Percentiles rank a stretch among this genome's conserved stretches.
phyloP scores from a whole-genome alignment of 805 yeast species.

The Lipomyces yamadae region DNA sequence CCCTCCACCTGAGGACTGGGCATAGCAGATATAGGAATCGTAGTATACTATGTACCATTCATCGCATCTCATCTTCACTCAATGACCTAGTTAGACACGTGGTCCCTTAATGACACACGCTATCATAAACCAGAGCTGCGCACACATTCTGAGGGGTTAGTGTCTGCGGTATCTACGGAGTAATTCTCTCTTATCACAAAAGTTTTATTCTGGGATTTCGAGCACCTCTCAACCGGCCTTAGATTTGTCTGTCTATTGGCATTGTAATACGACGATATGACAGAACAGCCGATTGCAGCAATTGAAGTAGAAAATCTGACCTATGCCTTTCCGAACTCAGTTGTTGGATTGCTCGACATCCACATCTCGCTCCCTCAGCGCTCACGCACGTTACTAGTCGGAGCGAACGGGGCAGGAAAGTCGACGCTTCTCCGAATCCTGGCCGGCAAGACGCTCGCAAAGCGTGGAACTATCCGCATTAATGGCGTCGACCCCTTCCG shows the following conservation, averaged over 20 bases:
- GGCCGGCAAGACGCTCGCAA: conserved; percentile 89
- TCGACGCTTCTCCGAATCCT: conserved; percentile 82
- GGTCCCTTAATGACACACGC: no score
- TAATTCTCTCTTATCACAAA: no score
- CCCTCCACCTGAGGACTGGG: not conserved
- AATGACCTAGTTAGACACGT: no score
- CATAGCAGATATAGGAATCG: not conserved
- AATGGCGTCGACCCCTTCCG: conserved; percentile 90
- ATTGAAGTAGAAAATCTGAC: conserved; percentile 67
- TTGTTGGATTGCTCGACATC: conserved; percentile 71
- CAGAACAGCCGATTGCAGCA: conserved; percentile 46
- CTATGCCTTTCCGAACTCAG: conserved; percentile 67
- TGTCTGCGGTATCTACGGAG: no score
- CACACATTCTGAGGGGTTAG: no score
- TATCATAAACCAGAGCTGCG: no score
- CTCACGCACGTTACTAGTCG: conserved; percentile 77
- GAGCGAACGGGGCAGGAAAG: conserved; percentile 94
- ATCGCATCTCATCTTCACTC: no score
- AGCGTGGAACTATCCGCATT: conserved; percentile 68
- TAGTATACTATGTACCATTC: not conserved
- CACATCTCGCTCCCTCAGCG: conserved; percentile 67
- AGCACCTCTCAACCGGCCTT: not conserved
- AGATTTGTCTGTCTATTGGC: not conserved
- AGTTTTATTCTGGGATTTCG: not conserved
- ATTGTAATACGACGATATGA: not conserved